These are phyloP conservation scores for Canariomyces notabilis DNA, from an alignment of 2,329 filamentous ascomycete genomes.

Conservation along the genomic window DNA sequence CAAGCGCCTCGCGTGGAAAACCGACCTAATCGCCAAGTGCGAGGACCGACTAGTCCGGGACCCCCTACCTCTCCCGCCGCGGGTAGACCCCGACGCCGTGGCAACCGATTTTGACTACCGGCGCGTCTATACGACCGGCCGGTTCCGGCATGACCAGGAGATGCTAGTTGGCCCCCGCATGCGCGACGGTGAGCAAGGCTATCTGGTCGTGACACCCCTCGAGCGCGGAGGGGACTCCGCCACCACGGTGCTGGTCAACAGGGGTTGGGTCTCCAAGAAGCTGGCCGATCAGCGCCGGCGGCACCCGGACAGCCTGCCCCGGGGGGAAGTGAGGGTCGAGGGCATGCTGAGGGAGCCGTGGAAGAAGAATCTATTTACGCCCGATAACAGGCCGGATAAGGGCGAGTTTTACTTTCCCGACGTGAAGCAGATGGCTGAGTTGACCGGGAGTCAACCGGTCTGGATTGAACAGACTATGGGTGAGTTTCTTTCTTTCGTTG, in stretches of 20 bases:
- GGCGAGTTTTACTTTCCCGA: constrained; percentile 94
- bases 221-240: constrained; percentile 55
- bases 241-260: constrained; percentile 76
- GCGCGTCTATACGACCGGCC: constrained; percentile 69
- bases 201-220: constrained; percentile 84
- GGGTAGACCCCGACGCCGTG: constrained; percentile 74
- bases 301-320: constrained; percentile 59
- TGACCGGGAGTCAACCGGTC: constrained; percentile 78
- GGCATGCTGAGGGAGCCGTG: constrained; percentile 83
- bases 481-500: constrained; percentile 37
- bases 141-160: constrained; percentile 80
- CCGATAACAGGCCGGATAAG: constrained; percentile 76
- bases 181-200: constrained; percentile 84
- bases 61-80: constrained; percentile 79
- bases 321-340: constrained; percentile 70
- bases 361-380: constrained; percentile 98
- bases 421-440: constrained; percentile 80
- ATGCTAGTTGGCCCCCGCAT: constrained; percentile 93
- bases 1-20: constrained; percentile 88
- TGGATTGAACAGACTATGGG: constrained; percentile 97
- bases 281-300: constrained; percentile 60
- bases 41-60: constrained; percentile 86
- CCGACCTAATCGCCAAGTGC: constrained; percentile 81
- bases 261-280: constrained; percentile 86
- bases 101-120: constrained; percentile 91